Conservation (phyloP, 208 protist species). For the Trichomonas gallinae region DNA sequence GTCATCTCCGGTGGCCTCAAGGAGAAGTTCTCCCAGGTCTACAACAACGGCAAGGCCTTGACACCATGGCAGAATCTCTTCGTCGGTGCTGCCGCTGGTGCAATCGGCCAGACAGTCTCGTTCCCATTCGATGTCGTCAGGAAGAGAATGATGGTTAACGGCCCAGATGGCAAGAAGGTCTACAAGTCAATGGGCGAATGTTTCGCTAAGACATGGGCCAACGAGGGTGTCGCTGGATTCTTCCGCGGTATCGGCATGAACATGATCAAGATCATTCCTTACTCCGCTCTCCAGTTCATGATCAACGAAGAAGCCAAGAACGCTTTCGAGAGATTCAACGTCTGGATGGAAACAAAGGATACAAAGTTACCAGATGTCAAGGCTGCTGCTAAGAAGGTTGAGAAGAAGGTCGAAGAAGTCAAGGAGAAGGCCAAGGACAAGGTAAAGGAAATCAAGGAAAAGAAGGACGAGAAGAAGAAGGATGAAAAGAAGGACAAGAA, state of each 20-base stretch:
- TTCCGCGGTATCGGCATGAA: not conserved
- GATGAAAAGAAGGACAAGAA: no score
- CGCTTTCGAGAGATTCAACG: not conserved
- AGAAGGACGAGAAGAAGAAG: no score
- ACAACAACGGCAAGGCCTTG: not conserved
- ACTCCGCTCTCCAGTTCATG: not conserved
- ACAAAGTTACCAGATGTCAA: not conserved
- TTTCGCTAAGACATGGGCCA: not conserved
- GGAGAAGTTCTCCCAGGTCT: not conserved
- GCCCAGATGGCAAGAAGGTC: not conserved
- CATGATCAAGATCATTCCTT: not conserved
- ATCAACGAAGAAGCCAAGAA: not conserved
- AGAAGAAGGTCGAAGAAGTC: no score
- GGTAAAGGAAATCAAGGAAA: no score
- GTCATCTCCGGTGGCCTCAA: not conserved
- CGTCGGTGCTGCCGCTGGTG: not conserved
- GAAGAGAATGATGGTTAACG: not conserved
- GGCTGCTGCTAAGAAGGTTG: no score
- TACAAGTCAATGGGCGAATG: not conserved
- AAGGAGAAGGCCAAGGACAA: no score
- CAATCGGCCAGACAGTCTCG: not conserved
- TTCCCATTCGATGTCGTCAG: slow-evolving; percentile 2
- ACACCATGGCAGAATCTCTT: not conserved
- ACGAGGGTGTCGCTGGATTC: not conserved
- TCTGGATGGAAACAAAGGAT: not conserved